Evolutionary conservation across 139 green algal genomes (phyloP).

Genomic region (Chlamydomonas sp.): DNA sequence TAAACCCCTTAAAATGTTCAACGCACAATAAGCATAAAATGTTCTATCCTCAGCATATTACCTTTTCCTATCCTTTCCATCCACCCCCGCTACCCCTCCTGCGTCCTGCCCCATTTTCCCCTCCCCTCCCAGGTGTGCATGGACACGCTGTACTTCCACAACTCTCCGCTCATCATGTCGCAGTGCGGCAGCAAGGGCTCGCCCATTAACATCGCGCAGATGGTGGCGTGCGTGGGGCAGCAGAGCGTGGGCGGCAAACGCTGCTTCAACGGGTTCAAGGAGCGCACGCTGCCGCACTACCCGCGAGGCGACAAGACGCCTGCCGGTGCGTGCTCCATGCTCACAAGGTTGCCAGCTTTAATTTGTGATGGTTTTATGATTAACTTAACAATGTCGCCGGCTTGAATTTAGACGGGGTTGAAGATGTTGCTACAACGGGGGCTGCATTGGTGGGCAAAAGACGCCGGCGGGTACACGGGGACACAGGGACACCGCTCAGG

Average conservation of each 20-base stretch:
- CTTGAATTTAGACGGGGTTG: no score
- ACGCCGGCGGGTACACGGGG: not conserved
- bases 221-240: slow-evolving; percentile 98
- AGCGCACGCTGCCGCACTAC: slow-evolving; percentile 95
- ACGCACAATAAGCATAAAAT: not conserved
- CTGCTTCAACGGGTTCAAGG: slow-evolving; percentile 92
- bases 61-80: no score
- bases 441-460: no score
- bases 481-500: no score
- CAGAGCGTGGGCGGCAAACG: slow-evolving; percentile 94
- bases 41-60: not conserved
- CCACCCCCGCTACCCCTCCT: not conserved
- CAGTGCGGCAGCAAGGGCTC: slow-evolving; percentile 96
- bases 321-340: slow-evolving; percentile 17
- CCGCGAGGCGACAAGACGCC: slow-evolving; percentile 67
- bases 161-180: slow-evolving; percentile 96
- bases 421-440: no score
- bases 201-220: slow-evolving; percentile 98
- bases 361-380: no score
- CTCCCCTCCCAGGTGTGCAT: slow-evolving; percentile 78
- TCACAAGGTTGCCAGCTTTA: no score
- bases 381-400: no score
- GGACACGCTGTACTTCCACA: slow-evolving; percentile 86
- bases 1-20: no score
- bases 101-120: not conserved